phyloP scores from a whole-genome alignment of 2,329 filamentous ascomycete genomes.

The Incumbomyces delicatus region DNA sequence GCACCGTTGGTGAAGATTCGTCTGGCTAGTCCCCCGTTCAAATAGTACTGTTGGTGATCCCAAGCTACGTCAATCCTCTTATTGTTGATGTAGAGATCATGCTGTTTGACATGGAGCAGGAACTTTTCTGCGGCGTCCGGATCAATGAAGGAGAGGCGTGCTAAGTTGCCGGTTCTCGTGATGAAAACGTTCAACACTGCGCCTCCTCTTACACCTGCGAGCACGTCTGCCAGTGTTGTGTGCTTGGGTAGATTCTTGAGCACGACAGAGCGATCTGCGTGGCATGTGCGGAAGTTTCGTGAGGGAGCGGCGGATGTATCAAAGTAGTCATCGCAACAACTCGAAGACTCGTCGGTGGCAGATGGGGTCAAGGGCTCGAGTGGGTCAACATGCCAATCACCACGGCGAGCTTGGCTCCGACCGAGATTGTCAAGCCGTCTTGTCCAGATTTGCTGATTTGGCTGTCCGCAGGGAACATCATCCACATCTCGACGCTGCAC shows the following conservation, averaged over 20 bases:
- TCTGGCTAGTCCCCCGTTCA: constrained; percentile 53
- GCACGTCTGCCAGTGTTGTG: constrained; percentile 57
- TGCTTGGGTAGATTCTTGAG: constrained; percentile 53
- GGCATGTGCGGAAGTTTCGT: background rate
- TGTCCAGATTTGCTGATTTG: background rate
- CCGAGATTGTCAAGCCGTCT: background rate
- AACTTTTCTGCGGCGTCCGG: constrained; percentile 55
- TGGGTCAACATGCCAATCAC: background rate
- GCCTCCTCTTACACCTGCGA: constrained; percentile 57
- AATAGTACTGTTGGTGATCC: constrained; percentile 60
- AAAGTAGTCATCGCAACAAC: constrained; percentile 9
- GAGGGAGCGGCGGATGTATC: constrained; percentile 11
- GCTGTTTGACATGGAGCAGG: constrained; percentile 51
- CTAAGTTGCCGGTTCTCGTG: constrained; percentile 48
- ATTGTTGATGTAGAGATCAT: constrained; percentile 59
- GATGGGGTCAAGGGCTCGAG: constrained; percentile 6
- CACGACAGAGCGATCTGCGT: constrained; percentile 46
- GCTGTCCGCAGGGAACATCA: background rate
- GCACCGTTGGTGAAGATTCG: constrained; percentile 54
- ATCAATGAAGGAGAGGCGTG: constrained; percentile 60
- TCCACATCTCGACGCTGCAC: background rate
- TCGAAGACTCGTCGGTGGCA: constrained; percentile 25
- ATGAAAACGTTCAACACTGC: constrained; percentile 59
- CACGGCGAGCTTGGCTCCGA: background rate
- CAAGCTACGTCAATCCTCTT: constrained; percentile 60